Evolutionary conservation across 2,329 filamentous ascomycete genomes (phyloP).

Genomic region (Chrysoporthe puriensis): DNA sequence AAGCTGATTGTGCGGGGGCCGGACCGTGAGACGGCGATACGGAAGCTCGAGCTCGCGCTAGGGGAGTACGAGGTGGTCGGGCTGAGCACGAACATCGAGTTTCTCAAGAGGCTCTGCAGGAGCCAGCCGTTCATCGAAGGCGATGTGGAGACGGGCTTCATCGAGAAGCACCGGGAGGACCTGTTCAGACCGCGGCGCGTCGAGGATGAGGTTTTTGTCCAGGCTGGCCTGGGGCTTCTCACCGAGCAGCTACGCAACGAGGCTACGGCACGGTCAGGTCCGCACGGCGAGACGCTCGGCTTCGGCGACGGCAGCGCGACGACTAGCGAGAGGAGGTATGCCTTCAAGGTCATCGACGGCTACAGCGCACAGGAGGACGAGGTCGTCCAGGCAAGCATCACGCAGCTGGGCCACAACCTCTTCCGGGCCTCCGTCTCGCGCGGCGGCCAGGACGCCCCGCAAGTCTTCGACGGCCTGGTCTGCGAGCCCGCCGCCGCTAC

Average conservation of each 20-base stretch:
- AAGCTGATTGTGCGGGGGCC: constrained; percentile 91
- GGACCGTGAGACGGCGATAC: constrained; percentile 78
- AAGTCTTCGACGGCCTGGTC: constrained; percentile 51
- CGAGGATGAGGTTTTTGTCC: constrained; percentile 76
- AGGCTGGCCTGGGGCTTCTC: constrained; percentile 81
- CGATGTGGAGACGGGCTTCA: constrained; percentile 94
- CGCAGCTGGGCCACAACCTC: constrained; percentile 51
- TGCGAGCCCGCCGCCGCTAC: constrained; percentile 42
- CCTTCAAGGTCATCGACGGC: constrained; percentile 62
- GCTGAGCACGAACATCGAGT: constrained; percentile 93
- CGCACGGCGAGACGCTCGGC: constrained; percentile 57
- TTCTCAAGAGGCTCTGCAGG: constrained; percentile 84
- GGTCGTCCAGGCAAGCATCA: constrained; percentile 57
- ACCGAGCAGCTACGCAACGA: constrained; percentile 49
- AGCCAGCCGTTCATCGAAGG: constrained; percentile 82
- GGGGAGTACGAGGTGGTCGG: constrained; percentile 92
- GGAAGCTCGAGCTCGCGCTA: constrained; percentile 78
- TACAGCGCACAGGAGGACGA: constrained; percentile 66
- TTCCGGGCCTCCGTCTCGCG: constrained; percentile 53
- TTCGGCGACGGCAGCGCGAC: constrained; percentile 51
- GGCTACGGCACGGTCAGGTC: constrained; percentile 33
- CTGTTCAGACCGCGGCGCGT: constrained; percentile 70
- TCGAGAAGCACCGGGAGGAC: constrained; percentile 81
- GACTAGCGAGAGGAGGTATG: constrained; percentile 50
- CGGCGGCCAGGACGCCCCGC: constrained; percentile 42